Percentiles rank a stretch among this genome's conserved stretches.
Conservation (phyloP, 2,329 filamentous ascomycete species). For the Exutisphaerella laricina region DNA sequence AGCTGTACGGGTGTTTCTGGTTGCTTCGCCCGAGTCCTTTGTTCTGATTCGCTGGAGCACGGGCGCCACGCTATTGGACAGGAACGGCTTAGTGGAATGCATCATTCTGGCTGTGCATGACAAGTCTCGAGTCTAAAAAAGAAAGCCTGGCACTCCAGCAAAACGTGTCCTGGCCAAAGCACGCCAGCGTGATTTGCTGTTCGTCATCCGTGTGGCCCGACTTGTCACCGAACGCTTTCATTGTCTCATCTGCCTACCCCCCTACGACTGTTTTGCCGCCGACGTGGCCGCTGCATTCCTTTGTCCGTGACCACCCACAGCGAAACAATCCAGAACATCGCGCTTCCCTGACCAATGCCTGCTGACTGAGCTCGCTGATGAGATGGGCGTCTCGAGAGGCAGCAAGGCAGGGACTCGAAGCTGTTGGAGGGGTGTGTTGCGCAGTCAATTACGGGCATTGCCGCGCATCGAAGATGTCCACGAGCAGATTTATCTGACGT, state of each 20-base stretch:
- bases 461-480: no score
- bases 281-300: neutral
- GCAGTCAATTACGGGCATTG: no score
- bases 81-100: neutral
- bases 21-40: neutral
- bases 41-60: neutral
- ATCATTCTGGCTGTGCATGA: neutral
- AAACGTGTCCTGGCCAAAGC: neutral
- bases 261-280: conserved; percentile 1
- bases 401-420: neutral
- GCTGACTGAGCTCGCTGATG: conserved; percentile 3
- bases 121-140: neutral
- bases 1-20: no score
- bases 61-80: neutral
- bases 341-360: neutral
- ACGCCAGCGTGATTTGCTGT: neutral
- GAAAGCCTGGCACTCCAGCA: neutral
- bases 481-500: conserved; percentile 1
- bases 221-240: neutral
- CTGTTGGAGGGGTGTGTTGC: neutral
- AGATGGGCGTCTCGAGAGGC: conserved; percentile 3
- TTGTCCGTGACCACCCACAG: neutral
- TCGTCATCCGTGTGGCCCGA: neutral
- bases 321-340: neutral
- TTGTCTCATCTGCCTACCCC: no score